Evolutionary conservation across 2,329 filamentous ascomycete genomes (phyloP), one percentile per base, ranked within the genome.

Genomic region (Tricladium varicosporioides): DNA sequence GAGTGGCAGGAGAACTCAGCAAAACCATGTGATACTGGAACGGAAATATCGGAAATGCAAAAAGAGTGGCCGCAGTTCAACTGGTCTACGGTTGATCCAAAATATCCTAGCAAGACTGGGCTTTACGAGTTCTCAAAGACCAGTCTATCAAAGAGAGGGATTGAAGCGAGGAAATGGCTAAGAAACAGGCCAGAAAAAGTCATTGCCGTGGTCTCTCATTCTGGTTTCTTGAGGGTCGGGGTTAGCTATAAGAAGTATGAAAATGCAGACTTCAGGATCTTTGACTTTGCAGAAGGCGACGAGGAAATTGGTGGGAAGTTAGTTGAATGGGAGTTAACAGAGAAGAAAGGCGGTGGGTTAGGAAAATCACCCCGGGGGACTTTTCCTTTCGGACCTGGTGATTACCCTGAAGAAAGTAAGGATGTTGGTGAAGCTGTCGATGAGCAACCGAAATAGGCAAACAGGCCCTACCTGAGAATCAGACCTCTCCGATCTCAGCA

Each of bases 231-330:
- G 40, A 43, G 65, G 9, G 61, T 63, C 11, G 65, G 64, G 11
- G 60, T 71, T 22, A 63, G 64, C 32, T 56, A 65, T 33, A 60
- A 58, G 33, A 56, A 54, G 19, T 71, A 66, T 53, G 61, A 61
- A 3, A 71, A 71, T 61, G 69, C 69, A 1, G 69, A 71, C 58
- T 71, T 61, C 50, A 57, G 69, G 19, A 63, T 70, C 19, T 71
- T 71, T 51, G 63, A 69, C 5, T 71, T 71, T 57, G 61, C 48
- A 19, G 61, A 65, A 16, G 67, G 58, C 7, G 57, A 65, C 42
- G 65, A 64, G 8, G 62, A 63, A 27, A 48, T 48, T n/a, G 63
- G 57, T 5, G 62, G 58, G 16, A 61, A 54, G 31, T 58, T 71
- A 32, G 53, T 66, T 13, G 69, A 71, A 56, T 67, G 64, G 65